Conservation (phyloP, 140 eudicot species). For the Flaveria floridana region DNA sequence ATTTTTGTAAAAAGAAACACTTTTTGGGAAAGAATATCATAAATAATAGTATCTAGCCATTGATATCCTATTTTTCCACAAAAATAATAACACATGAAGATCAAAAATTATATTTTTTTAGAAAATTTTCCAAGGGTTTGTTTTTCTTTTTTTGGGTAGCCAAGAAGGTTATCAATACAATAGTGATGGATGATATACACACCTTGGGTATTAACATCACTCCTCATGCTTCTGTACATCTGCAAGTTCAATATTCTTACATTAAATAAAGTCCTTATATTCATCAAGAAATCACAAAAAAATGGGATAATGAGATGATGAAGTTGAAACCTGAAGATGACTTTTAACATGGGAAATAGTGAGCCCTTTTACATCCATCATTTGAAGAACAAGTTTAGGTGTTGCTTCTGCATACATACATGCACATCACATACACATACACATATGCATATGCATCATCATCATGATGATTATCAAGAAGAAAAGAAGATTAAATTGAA, state of each 20-base stretch:
- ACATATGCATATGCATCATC: constrained; percentile 5
- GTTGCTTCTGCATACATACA: constrained; percentile 45
- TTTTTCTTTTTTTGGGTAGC: not conserved
- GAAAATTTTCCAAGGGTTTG: constrained; percentile 14
- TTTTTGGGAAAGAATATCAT: constrained; percentile 26
- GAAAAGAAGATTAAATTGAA: not conserved
- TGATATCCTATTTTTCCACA: constrained; percentile 15
- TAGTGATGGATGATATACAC: constrained; percentile 8
- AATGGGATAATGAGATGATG: not conserved
- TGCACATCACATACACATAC: constrained; percentile 20
- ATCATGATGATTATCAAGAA: not conserved
- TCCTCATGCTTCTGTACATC: constrained; percentile 44
- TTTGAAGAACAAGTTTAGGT: constrained; percentile 43
- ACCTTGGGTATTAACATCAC: constrained; percentile 31
- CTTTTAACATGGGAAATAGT: constrained; percentile 49
- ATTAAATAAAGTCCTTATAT: constrained; percentile 2
- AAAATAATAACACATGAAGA: constrained; percentile 13
- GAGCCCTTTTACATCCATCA: constrained; percentile 45
- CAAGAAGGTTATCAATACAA: not conserved
- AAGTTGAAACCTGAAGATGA: constrained; percentile 40
- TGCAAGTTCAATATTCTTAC: constrained; percentile 22
- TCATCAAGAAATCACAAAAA: not conserved
- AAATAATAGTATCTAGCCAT: not conserved
- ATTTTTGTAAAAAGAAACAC: constrained; percentile 30
- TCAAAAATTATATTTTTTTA: constrained; percentile 3